Evolutionary conservation across 257 asterid species (phyloP), one percentile per base, ranked within the genome.

Genomic region (Solanum medicagineum): DNA sequence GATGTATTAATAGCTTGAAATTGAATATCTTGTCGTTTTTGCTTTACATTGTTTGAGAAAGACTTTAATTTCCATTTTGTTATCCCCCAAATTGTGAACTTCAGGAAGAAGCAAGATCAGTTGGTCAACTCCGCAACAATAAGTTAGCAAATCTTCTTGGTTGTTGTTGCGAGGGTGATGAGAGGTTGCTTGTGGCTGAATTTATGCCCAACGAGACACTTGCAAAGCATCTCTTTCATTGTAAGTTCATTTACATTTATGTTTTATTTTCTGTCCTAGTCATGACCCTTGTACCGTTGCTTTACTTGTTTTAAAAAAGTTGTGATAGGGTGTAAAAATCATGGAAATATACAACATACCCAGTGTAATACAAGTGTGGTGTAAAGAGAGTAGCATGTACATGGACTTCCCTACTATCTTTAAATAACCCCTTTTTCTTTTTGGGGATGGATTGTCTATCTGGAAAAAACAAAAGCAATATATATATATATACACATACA

Each of bases 151-250:
- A 96, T 89, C 89, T 96, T 87, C 94, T 96, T 29, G 99, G 99
- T 84, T 96, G 98, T 90, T 94, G 99, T 92, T 94, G 94, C 81
- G 99, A 96, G 89, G 99, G 99, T 59, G 96, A 94, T 53, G 99
- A 96, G 90, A 93, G 99, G 92, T 88, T 96, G 88, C 96, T 96
- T 56, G 93, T 94, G 84, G 97, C 99, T 51, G 99, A 96, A 85
- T 96, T 94, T 89, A 96, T 96, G 99, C 97, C 99, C 86, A 91
- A 93, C 75, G 99, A 96, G 93, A 96, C 99, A 73, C 98, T 96
- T 79, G 98, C 99, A 11, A 96, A 93, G 85, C 98, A 96, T 91
- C 93, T 96, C 68, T 96, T 96, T 91, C 99, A 96, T 89, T 96
- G 98, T 94, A 91, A 94, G 98, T 88, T 79, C 65, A 53, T 51